Conservation (phyloP, 2,329 filamentous ascomycete genomes). For the Hypoxylon sp. region DNA sequence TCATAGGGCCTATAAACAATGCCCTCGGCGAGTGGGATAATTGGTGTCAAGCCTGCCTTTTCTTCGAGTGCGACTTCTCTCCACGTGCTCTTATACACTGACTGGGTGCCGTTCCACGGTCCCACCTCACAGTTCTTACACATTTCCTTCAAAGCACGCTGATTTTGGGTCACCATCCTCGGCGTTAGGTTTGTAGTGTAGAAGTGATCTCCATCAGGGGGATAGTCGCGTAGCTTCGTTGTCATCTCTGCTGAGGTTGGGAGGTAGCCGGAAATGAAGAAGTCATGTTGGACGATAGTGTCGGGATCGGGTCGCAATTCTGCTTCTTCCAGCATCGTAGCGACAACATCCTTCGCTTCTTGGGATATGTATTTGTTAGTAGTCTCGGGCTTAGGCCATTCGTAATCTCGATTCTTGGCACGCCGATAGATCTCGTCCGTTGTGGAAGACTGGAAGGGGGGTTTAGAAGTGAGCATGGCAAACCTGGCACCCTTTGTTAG, state of each 20-base stretch:
- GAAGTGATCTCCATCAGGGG: conserved; percentile 70
- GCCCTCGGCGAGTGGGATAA: conserved; percentile 71
- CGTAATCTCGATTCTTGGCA: conserved; percentile 78
- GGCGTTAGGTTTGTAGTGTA: conserved; percentile 63
- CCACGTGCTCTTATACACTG: conserved; percentile 69
- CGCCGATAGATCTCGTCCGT: conserved; percentile 86
- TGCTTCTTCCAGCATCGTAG: conserved; percentile 79
- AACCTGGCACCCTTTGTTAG: conserved; percentile 69
- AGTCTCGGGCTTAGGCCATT: conserved; percentile 78
- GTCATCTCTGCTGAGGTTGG: conserved; percentile 72
- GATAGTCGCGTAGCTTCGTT: conserved; percentile 66
- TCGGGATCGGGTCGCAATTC: conserved; percentile 81
- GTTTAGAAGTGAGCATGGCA: conserved; percentile 95
- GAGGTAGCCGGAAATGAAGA: conserved; percentile 82
- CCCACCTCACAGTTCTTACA: conserved; percentile 71
- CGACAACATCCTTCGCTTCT: conserved; percentile 83
- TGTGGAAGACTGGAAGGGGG: conserved; percentile 93
- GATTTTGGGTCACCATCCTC: conserved; percentile 60
- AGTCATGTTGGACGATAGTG: conserved; percentile 81
- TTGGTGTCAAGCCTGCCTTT: conserved; percentile 72
- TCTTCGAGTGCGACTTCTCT: conserved; percentile 77
- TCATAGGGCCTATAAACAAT: conserved; percentile 75
- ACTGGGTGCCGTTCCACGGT: conserved; percentile 62
- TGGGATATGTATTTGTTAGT: conserved; percentile 77
- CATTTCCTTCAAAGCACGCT: conserved; percentile 67